Conservation (phyloP, 805 yeast genomes). For the Lipomyces chichibuensis region DNA sequence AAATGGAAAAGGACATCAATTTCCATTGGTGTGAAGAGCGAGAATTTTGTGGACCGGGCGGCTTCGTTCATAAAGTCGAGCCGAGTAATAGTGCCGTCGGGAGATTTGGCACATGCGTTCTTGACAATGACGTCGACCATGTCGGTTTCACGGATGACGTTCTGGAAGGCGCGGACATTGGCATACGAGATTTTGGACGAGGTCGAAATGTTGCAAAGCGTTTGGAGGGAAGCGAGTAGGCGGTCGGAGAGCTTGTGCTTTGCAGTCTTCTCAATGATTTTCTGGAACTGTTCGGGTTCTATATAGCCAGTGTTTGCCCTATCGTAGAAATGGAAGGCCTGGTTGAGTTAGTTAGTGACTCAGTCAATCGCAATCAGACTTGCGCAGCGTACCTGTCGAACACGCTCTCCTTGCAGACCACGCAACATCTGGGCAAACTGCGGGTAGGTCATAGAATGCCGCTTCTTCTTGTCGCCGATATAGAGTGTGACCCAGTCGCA, state of each 20-base stretch:
- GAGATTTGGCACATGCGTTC: slow-evolving; percentile 41
- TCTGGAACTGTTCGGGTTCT: slow-evolving; percentile 48
- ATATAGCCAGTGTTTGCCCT: slow-evolving; percentile 46
- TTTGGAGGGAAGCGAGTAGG: slow-evolving; percentile 45
- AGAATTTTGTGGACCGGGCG: slow-evolving; percentile 47
- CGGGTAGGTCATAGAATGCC: slow-evolving; percentile 48
- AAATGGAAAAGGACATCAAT: slow-evolving; percentile 51
- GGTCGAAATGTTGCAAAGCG: slow-evolving; percentile 44
- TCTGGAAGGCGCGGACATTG: slow-evolving; percentile 50
- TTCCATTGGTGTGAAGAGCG: slow-evolving; percentile 50
- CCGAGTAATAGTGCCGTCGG: slow-evolving; percentile 47
- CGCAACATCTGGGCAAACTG: slow-evolving; percentile 52
- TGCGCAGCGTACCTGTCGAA: slow-evolving; percentile 43
- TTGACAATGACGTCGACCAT: slow-evolving; percentile 47
- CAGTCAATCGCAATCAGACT: not conserved
- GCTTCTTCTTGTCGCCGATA: slow-evolving; percentile 45
- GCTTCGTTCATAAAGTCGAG: slow-evolving; percentile 48
- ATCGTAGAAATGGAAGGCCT: slow-evolving; percentile 48
- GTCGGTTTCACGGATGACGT: slow-evolving; percentile 49
- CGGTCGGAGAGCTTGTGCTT: slow-evolving; percentile 50
- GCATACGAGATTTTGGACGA: slow-evolving; percentile 47
- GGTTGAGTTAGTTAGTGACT: not conserved
- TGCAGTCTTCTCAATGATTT: slow-evolving; percentile 45
- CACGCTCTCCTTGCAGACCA: slow-evolving; percentile 53
- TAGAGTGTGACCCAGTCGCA: slow-evolving; percentile 49